Evolutionary conservation across 768 basidiomycete species (phyloP), one percentile per base, ranked within the genome.

Genomic region (Pleurotus sapidus): DNA sequence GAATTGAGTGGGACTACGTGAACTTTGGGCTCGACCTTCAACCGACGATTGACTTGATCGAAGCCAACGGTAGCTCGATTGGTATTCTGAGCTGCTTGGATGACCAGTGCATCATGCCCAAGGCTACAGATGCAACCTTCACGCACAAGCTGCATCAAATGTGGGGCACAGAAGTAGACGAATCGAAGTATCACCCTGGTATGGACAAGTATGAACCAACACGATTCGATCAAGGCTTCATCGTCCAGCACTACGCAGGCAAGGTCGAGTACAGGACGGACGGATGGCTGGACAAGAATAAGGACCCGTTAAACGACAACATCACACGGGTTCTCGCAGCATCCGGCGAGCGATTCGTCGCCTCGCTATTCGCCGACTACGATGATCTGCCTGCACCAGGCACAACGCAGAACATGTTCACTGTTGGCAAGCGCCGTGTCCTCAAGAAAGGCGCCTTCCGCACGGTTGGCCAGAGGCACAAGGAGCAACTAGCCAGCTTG

Each of bases 81-180:
- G 97, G 97, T 54, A 89, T 98, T 59, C 80, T 99, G 46, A 92
- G 93, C 60, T 88, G 90, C 64, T 75, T 99, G 37, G 97, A 99
- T 69, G 97, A 98, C 68, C 96, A 98, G 61, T 98, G 96, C 68
- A 98, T 99, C 71, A 99, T 98, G 96, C 97, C 96, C n/a, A 94
- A 93, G 68, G 96, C 96, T 3, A 93, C 90, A 11, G 96, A 99
- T 70, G 73, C 84, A 43, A 98, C 95, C 0, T 98, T 99, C 75
- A 93, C 94, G 30, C 84, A 93, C 73, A 98, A 98, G 71, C 82
- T 98, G 2, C 82, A 93, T 64, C 77, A 81, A 11, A 76, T 93
- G 58, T 98, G 95, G 95, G 76, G 76, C 15, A 67, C 75, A 23
- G 65, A 72, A 24, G 72, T 71, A 7, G 81, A 74, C 1, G 68